phyloP scores from a whole-genome alignment of 306 rosid species.

The Lablab purpureus region DNA sequence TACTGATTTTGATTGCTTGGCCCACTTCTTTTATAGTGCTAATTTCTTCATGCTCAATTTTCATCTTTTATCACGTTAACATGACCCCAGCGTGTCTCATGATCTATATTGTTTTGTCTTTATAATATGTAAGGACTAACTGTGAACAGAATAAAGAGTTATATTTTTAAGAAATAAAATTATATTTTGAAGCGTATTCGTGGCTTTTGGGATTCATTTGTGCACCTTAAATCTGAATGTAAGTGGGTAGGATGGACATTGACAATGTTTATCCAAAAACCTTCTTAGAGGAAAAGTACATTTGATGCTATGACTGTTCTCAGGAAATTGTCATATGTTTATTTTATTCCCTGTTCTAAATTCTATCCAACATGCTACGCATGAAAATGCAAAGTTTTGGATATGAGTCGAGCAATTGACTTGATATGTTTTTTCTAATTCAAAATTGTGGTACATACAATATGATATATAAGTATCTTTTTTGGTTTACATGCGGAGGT shows the following conservation, averaged over 20 bases:
- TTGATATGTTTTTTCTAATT: no score
- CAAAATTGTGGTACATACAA: no score
- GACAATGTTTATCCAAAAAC: background rate
- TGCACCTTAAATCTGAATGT: background rate
- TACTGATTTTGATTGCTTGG: background rate
- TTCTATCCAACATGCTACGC: background rate
- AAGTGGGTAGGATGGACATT: background rate
- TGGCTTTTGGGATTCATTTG: background rate
- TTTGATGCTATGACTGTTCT: background rate
- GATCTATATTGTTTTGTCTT: background rate
- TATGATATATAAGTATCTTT: no score
- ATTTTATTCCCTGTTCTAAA: background rate
- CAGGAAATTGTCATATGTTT: background rate
- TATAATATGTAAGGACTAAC: no score
- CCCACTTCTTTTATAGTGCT: background rate
- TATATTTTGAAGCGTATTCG: background rate
- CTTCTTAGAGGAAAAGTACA: background rate
- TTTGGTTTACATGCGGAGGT: no score
- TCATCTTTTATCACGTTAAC: background rate
- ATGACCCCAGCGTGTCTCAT: background rate
- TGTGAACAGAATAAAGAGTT: no score
- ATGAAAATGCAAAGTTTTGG: background rate
- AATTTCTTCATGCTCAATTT: constrained; percentile 12
- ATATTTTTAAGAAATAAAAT: no score
- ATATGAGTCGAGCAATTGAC: no score